Base-by-base conservation (phyloP, 805 yeast species). In the Saccharomycopsis sp. region DNA sequence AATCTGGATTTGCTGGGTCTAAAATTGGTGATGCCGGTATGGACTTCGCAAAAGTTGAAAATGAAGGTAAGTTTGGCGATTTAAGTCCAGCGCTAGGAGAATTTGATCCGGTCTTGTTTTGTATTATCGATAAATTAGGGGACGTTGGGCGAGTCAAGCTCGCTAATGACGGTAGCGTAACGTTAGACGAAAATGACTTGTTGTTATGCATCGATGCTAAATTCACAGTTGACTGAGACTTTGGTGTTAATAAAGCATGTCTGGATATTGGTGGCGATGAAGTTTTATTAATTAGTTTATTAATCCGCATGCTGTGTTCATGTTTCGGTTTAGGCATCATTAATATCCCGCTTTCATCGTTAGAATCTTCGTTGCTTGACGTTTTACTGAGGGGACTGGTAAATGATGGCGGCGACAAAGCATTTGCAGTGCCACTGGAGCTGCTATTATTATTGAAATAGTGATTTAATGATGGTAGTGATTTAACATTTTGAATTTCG, bases 21-120 rank as follows among this genome's bases (percentile, higher is more conserved):
- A 48, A 33, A 3, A 41, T 31, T 1, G 51, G 51, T 3, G 48
- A 44, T 23, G 51, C 38, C 6, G 51, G 51, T 8, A 48, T 48
- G 4, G 45, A 41, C 21, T 33, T 21, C 2, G 50, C 26, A 20
- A 46, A 46, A 11, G 35, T 32, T 14, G 47, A 40, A 21, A 46
- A 46, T 13, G 47, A 29, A 4, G 50, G 47, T n/a, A 46, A 38
- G n/a, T 35, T 43, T 3, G 50, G 50, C 9, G 46, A 43, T 19
- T 38, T 32, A 13, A 38, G 27, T 9, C 33, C 20, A 11, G 40
- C n/a, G 2, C 38, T 20, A 21, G 46, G 48, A 13, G 45, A 38
- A 21, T 32, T 45, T 33, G 42, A 34, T 17, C 43, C 24, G 13
- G 40, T 17, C 9, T 36, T 43, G 23, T 8, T 31, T 13, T 4